These are phyloP conservation scores for Vitellaria paradoxa DNA, from an alignment of 179 eudicot genomes.

Conservation along the genomic window DNA sequence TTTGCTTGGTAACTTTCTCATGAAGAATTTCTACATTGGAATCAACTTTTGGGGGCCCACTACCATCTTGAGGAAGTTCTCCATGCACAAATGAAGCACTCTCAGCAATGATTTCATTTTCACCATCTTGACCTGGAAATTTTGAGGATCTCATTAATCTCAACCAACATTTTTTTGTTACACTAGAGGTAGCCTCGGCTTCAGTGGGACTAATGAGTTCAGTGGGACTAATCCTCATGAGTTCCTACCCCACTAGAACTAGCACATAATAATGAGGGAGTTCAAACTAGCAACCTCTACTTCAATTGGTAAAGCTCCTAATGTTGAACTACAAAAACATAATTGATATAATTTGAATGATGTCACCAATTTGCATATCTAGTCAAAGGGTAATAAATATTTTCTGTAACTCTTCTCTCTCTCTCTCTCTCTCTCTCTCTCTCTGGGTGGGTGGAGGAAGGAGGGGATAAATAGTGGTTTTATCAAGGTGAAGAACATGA, in stretches of 20 bases:
- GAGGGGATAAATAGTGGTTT: background rate
- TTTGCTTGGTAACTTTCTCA: slow-evolving; percentile 89
- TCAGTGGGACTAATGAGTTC: too few relatives aligned
- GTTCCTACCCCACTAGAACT: too few relatives aligned
- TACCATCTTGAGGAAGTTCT: slow-evolving; percentile 61
- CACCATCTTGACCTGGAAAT: slow-evolving; percentile 51
- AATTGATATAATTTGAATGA: too few relatives aligned
- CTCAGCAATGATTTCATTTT: slow-evolving; percentile 58
- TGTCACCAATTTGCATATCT: too few relatives aligned
- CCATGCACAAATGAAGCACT: slow-evolving; percentile 61
- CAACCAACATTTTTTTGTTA: too few relatives aligned
- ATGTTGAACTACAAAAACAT: too few relatives aligned
- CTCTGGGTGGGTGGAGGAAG: background rate
- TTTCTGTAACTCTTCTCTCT: background rate
- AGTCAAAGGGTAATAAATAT: background rate
- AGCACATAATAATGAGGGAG: too few relatives aligned
- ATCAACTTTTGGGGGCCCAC: slow-evolving; percentile 73
- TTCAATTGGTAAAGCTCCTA: too few relatives aligned
- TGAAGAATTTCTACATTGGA: slow-evolving; percentile 68
- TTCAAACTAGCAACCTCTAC: too few relatives aligned
- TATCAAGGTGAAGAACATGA: background rate
- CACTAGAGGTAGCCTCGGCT: too few relatives aligned
- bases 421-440: background rate
- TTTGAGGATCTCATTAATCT: too few relatives aligned
- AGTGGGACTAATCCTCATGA: too few relatives aligned